phyloP scores from a whole-genome alignment of 75 land plant genomes.

The Isoetes taiwanensis region DNA sequence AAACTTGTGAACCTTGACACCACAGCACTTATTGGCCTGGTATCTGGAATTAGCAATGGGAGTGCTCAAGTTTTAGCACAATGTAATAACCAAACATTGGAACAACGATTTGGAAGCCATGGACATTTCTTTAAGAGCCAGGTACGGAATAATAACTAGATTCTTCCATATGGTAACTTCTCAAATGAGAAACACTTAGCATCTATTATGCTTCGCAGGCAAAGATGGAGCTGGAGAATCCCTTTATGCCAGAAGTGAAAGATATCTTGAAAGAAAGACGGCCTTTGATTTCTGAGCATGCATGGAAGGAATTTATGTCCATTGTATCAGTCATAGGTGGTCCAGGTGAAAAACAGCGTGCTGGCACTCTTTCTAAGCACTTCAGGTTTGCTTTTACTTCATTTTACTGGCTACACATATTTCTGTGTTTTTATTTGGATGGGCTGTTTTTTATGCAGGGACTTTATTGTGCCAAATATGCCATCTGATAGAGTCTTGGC shows the following conservation, averaged over 20 bases:
- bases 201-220: conserved; percentile 31
- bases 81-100: conserved; percentile 30
- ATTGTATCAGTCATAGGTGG: conserved; percentile 68
- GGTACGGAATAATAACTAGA: conserved; percentile 26
- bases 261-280: conserved; percentile 28
- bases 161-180: background rate
- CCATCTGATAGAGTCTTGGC: conserved; percentile 57
- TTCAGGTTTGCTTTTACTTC: conserved; percentile 41
- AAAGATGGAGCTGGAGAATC: conserved; percentile 43
- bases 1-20: conserved; percentile 86
- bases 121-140: conserved; percentile 62
- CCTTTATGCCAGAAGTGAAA: conserved; percentile 38
- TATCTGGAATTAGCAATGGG: conserved; percentile 89
- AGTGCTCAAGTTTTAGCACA: conserved; percentile 29
- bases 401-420: background rate
- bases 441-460: background rate
- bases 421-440: background rate
- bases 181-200: background rate
- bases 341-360: conserved; percentile 59
- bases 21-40: conserved; percentile 79
- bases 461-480: conserved; percentile 42
- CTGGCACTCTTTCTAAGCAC: conserved; percentile 31
- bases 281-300: conserved; percentile 57
- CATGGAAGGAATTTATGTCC: conserved; percentile 54
- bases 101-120: conserved; percentile 46